Conservation (phyloP, 345 rosid genomes). For the Turritis glabra region DNA sequence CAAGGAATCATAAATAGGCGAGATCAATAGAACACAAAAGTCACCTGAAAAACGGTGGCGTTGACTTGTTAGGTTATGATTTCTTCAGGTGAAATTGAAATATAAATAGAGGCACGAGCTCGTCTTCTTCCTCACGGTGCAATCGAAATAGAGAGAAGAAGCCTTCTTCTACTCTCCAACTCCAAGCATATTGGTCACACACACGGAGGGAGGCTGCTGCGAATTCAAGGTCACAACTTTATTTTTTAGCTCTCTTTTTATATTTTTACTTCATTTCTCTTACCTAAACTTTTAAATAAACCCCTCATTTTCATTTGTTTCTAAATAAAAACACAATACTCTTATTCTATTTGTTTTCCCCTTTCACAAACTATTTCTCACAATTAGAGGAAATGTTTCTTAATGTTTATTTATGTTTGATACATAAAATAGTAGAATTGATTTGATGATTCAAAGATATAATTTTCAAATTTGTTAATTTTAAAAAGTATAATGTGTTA, state of each 20-base stretch:
- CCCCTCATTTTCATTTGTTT: constrained; percentile 13
- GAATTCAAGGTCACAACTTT: constrained; percentile 26
- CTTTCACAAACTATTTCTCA: background rate
- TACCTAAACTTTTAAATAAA: background rate
- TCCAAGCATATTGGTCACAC: constrained; percentile 33
- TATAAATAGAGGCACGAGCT: background rate
- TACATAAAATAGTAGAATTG: no score
- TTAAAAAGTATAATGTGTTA: background rate
- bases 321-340: background rate
- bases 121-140: constrained; percentile 25
- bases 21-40: constrained; percentile 14
- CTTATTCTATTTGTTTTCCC: background rate
- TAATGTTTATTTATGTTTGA: no score
- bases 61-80: background rate
- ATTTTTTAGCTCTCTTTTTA: background rate
- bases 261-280: background rate
- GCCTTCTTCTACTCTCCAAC: constrained; percentile 32
- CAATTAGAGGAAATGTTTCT: no score
- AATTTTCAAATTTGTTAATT: background rate
- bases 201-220: constrained; percentile 33
- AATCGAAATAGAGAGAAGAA: constrained; percentile 25
- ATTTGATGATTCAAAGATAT: background rate
- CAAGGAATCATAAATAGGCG: background rate
- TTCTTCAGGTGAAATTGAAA: background rate
- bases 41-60: constrained; percentile 25